These are phyloP conservation scores for Geotrichum europaeum DNA, from an alignment of 1,139 yeast genomes.

Conservation along the genomic window DNA sequence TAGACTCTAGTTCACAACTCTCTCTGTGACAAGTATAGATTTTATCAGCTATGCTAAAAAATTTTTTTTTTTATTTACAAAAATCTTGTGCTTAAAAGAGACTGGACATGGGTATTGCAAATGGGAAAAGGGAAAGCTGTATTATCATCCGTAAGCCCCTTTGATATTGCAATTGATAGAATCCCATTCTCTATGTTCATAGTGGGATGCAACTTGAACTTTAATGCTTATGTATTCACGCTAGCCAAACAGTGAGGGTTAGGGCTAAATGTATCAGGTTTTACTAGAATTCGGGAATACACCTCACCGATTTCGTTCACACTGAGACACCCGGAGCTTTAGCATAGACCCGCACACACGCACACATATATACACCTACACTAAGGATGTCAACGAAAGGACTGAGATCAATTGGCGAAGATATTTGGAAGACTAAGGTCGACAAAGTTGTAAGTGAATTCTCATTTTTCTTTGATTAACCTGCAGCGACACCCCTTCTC, in stretches of 20 bases:
- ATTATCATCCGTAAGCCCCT: no score
- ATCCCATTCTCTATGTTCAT: no score
- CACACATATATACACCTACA: not conserved
- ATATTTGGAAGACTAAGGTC: constrained; percentile 82
- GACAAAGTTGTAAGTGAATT: constrained; percentile 68
- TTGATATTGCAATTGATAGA: no score
- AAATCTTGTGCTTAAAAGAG: no score
- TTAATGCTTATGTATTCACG: not conserved
- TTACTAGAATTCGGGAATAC: not conserved
- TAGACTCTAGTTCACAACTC: no score
- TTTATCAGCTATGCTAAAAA: no score
- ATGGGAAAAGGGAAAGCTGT: no score
- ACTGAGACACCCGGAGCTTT: not conserved
- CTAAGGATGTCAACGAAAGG: constrained; percentile 44
- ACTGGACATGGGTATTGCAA: no score
- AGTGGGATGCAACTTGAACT: not conserved
- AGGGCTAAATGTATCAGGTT: not conserved
- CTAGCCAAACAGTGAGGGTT: not conserved
- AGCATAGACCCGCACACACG: not conserved
- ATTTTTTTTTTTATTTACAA: no score
- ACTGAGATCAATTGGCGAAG: constrained; percentile 66
- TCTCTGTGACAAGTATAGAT: no score
- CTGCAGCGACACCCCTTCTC: not conserved
- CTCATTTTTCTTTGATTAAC: not conserved
- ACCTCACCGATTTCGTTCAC: not conserved